Conservation (phyloP, 176 grass and related monocot species). For the Oryza brachyantha region DNA sequence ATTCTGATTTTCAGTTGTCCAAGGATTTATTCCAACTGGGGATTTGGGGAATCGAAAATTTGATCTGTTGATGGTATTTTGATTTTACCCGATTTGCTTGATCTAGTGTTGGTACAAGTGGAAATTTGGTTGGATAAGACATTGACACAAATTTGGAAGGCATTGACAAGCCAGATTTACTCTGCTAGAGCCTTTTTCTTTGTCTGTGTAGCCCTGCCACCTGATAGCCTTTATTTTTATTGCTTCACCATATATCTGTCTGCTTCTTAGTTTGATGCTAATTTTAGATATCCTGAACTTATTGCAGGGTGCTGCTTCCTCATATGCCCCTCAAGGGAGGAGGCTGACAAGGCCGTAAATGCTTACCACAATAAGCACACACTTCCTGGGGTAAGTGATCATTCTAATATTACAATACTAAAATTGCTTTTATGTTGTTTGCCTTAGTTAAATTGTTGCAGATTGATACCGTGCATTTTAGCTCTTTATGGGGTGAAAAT, state of each 20-base stretch:
- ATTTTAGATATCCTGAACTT: constrained; percentile 15
- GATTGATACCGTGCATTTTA: constrained; percentile 7
- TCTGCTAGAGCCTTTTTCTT: neutral
- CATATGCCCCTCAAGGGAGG: constrained; percentile 84
- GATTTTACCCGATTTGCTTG: neutral
- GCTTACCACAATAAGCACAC: constrained; percentile 96
- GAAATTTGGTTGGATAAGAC: neutral
- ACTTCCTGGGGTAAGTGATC: constrained; percentile 75
- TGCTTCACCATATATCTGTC: neutral
- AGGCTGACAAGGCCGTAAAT: constrained; percentile 86
- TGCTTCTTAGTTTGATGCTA: constrained; percentile 4
- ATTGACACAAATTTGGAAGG: constrained; percentile 16
- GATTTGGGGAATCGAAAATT: neutral
- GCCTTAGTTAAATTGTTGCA: constrained; percentile 16
- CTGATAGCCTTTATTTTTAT: neutral
- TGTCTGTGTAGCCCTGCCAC: neutral
- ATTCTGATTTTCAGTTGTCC: neutral
- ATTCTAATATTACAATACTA: neutral
- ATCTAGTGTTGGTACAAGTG: neutral
- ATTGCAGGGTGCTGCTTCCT: constrained; percentile 79
- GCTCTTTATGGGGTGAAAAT: constrained; percentile 12
- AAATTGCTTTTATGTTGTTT: neutral
- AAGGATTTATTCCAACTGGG: neutral
- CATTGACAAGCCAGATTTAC: neutral
- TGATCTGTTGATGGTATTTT: neutral